Conservation (phyloP, 331 rosid genomes). For the Pyracantha coccinea region DNA sequence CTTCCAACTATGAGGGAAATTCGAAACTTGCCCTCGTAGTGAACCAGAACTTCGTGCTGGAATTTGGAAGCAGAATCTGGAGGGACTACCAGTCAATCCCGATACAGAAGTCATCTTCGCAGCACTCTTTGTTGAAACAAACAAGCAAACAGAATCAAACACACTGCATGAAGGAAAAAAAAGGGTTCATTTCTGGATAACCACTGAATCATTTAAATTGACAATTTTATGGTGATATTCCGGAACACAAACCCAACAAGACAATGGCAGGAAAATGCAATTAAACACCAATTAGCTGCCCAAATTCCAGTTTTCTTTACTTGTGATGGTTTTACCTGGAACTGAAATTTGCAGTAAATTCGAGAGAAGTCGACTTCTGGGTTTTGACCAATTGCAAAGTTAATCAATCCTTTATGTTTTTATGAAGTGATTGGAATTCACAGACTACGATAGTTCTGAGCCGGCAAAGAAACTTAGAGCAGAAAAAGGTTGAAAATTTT, state of each 20-base stretch:
- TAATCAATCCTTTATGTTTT: background rate
- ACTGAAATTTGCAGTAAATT: background rate
- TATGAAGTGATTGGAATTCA: background rate
- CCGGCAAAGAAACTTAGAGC: background rate
- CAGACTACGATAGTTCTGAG: background rate
- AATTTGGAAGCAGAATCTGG: constrained; percentile 43
- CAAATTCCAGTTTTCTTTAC: background rate
- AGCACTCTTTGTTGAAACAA: background rate
- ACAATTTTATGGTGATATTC: background rate
- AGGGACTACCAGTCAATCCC: constrained; percentile 55
- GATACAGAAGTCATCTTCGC: constrained; percentile 38
- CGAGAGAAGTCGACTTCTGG: background rate
- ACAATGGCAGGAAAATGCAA: background rate
- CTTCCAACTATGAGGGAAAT: constrained; percentile 21
- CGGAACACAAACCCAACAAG: background rate
- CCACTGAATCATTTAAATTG: background rate
- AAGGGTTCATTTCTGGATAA: background rate
- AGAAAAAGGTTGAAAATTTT: background rate
- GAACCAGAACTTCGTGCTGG: constrained; percentile 28
- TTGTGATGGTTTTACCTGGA: background rate
- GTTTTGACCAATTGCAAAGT: background rate
- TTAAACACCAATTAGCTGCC: background rate
- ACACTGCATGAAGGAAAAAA: background rate
- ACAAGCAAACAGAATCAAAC: background rate
- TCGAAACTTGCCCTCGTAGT: constrained; percentile 10